Conservation (phyloP, 2,329 filamentous ascomycete species). For the Alternaria sp. region DNA sequence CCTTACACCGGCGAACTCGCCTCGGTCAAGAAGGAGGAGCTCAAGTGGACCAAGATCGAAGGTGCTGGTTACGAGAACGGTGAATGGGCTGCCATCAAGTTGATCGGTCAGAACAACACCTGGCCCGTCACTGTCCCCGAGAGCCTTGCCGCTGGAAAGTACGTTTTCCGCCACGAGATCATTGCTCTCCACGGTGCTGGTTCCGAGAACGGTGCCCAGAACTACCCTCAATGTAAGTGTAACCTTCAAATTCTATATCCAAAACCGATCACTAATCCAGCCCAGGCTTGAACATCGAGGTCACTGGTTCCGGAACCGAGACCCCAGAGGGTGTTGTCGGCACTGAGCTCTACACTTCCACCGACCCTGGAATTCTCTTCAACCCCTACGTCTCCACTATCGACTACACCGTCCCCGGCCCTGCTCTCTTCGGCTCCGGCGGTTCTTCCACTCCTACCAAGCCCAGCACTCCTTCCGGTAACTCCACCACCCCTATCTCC, state of each 20-base stretch:
- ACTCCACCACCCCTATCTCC: conserved; percentile 22
- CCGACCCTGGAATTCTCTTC: conserved; percentile 55
- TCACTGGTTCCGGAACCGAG: conserved; percentile 59
- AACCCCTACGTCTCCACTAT: conserved; percentile 51
- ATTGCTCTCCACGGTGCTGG: conserved; percentile 60
- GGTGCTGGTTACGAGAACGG: conserved; percentile 42
- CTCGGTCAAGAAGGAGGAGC: conserved; percentile 46
- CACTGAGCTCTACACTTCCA: conserved; percentile 58
- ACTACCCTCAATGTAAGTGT: conserved; percentile 58
- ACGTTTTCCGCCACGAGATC: conserved; percentile 65
- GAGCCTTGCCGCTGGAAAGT: conserved; percentile 58
- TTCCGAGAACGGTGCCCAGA: conserved; percentile 60
- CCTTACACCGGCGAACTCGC: conserved; percentile 43
- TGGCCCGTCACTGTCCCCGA: conserved; percentile 57
- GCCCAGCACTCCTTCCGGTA: conserved; percentile 23
- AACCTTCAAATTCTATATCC: neutral
- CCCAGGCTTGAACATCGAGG: conserved; percentile 56
- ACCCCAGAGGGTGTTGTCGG: conserved; percentile 59
- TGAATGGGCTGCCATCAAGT: conserved; percentile 50
- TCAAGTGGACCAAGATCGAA: conserved; percentile 54
- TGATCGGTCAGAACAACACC: conserved; percentile 60
- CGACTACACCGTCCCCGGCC: conserved; percentile 57
- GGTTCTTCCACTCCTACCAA: conserved; percentile 24
- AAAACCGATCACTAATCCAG: conserved; percentile 26
- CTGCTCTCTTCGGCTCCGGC: conserved; percentile 41